Percentiles rank a stretch among this genome's conserved stretches.
phyloP scores from a whole-genome alignment of 345 rosid genomes.

The Streptanthus diversifolius region DNA sequence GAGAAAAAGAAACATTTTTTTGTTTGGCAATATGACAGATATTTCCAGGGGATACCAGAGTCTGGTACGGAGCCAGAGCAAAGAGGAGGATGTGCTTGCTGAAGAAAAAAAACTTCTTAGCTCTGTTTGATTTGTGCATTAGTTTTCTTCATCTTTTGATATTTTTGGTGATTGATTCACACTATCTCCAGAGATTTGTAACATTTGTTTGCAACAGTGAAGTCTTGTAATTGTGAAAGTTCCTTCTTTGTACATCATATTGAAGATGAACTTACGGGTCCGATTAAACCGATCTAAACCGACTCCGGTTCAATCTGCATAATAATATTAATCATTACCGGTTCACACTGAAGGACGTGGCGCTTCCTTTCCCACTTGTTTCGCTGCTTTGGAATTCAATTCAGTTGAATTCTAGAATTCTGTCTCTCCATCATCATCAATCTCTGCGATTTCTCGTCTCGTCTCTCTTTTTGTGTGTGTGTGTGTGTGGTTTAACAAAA shows the following conservation, averaged over 20 bases:
- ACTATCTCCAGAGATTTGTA: neutral
- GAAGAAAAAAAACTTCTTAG: conserved; percentile 23
- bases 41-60: conserved; percentile 83
- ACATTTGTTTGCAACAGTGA: neutral
- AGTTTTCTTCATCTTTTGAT: neutral
- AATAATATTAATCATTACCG: neutral
- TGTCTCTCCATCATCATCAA: neutral
- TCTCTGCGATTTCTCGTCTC: neutral
- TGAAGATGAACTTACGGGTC: too few relatives aligned
- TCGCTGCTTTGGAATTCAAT: conserved; percentile 1
- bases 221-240: too few relatives aligned
- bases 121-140: neutral
- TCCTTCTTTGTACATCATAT: too few relatives aligned
- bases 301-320: neutral
- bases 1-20: neutral
- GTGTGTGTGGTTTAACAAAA: neutral
- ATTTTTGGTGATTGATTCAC: too few relatives aligned
- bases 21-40: conserved; percentile 47
- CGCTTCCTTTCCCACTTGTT: conserved; percentile 30
- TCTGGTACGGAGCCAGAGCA: conserved; percentile 72
- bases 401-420: neutral
- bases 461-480: neutral
- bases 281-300: neutral
- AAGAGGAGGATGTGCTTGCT: conserved; percentile 90
- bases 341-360: conserved; percentile 39